Conservation (phyloP, 2,329 filamentous ascomycete species). For the Scytalidium sp. region DNA sequence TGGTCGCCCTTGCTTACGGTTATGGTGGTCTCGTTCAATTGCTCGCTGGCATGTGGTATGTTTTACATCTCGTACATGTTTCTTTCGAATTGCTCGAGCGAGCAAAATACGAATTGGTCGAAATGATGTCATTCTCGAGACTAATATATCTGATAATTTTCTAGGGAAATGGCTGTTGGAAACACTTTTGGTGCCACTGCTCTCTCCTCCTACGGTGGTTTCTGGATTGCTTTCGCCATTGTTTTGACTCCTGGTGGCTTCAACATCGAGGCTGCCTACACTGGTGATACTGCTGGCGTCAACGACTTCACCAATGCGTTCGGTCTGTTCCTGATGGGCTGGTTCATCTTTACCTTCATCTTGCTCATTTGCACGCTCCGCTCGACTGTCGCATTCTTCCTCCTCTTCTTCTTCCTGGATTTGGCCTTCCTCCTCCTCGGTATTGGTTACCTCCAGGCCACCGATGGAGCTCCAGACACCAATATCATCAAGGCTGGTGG, state of each 20-base stretch:
- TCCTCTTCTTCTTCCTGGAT: constrained; percentile 57
- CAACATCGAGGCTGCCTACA: constrained; percentile 38
- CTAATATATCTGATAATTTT: no score
- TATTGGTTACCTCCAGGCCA: constrained; percentile 42
- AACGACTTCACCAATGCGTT: constrained; percentile 48
- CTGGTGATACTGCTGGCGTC: constrained; percentile 18
- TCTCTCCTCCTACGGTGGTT: constrained; percentile 60
- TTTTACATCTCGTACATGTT: constrained; percentile 3
- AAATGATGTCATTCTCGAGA: no score
- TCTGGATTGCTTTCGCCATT: constrained; percentile 59
- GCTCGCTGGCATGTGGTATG: constrained; percentile 65
- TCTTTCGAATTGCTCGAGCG: neutral
- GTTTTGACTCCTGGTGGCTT: constrained; percentile 57
- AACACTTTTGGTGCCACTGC: constrained; percentile 64
- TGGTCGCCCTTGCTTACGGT: constrained; percentile 53
- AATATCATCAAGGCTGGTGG: constrained; percentile 68
- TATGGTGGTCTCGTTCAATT: constrained; percentile 69
- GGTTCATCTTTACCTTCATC: constrained; percentile 62
- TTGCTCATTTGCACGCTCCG: constrained; percentile 54
- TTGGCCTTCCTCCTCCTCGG: constrained; percentile 55
- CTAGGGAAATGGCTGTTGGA: constrained; percentile 60
- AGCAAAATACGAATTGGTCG: neutral
- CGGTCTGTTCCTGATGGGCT: constrained; percentile 56
- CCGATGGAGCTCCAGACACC: constrained; percentile 34
- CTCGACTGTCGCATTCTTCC: constrained; percentile 59